A percentile compares a stretch with the other conserved stretches of the same genome.
These are phyloP conservation scores for Ciborinia camelliae DNA, from an alignment of 2,329 filamentous ascomycete genomes.

Conservation along the genomic window DNA sequence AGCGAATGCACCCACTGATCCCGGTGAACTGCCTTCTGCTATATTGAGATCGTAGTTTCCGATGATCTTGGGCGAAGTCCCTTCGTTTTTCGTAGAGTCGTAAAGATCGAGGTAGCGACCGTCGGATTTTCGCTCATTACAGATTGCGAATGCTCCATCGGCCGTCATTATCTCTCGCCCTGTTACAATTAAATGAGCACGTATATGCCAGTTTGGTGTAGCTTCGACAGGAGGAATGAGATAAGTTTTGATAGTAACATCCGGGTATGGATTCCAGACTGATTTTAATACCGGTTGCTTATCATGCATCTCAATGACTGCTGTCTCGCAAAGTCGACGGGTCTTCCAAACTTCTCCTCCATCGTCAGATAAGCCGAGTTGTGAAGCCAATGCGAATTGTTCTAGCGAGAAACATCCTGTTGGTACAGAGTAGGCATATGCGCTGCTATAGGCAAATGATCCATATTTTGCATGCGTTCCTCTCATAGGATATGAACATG, in stretches of 20 bases:
- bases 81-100: conserved; percentile 46
- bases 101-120: conserved; percentile 52
- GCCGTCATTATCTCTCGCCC: conserved; percentile 64
- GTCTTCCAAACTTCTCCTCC: conserved; percentile 77
- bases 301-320: conserved; percentile 56
- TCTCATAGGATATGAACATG: conserved; percentile 79
- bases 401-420: conserved; percentile 73
- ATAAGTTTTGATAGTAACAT: conserved; percentile 63
- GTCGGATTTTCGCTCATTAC: conserved; percentile 48
- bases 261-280: conserved; percentile 66
- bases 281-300: conserved; percentile 61
- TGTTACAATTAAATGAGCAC: conserved; percentile 59
- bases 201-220: conserved; percentile 66
- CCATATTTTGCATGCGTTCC: conserved; percentile 81
- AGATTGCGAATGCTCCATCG: conserved; percentile 72
- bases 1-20: conserved; percentile 51
- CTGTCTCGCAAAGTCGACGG: conserved; percentile 63
- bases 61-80: conserved; percentile 53
- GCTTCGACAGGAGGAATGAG: conserved; percentile 58
- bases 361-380: conserved; percentile 73
- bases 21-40: conserved; percentile 52
- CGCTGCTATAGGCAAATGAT: conserved; percentile 71
- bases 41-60: conserved; percentile 58
- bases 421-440: conserved; percentile 74
- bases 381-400: conserved; percentile 72